Conservation (phyloP, 768 basidiomycete genomes). For the Xanthoconium stramineum region DNA sequence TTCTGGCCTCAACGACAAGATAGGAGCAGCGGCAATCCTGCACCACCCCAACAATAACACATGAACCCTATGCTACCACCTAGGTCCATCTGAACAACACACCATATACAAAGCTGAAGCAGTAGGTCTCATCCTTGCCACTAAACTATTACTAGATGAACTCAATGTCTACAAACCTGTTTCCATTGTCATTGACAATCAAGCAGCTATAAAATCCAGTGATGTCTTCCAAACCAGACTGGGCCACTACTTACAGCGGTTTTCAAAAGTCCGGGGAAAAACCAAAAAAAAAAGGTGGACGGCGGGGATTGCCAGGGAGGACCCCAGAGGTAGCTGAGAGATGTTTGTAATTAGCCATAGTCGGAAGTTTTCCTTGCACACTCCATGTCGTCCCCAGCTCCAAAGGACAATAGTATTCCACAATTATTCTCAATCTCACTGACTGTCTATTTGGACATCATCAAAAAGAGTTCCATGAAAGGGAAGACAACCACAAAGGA, state of each 20-base stretch:
- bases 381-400: no score
- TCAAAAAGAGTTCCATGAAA: no score
- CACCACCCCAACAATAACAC: background rate
- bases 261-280: no score
- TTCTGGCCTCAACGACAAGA: background rate
- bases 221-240: background rate
- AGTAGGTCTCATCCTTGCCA: background rate
- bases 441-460: no score
- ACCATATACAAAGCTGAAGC: background rate
- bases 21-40: background rate
- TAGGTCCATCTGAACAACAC: background rate
- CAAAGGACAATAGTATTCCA: no score
- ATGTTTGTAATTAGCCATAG: no score
- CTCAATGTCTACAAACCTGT: background rate
- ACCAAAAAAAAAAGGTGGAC: no score
- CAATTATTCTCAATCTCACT: no score
- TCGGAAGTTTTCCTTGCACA: no score
- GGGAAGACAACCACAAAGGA: no score
- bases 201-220: conserved; percentile 1
- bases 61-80: background rate
- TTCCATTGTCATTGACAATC: background rate
- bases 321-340: no score
- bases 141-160: background rate
- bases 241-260: background rate
- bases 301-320: no score